Evolutionary conservation across 2,329 filamentous ascomycete species (phyloP).

Genomic region (Xylaria sp.): DNA sequence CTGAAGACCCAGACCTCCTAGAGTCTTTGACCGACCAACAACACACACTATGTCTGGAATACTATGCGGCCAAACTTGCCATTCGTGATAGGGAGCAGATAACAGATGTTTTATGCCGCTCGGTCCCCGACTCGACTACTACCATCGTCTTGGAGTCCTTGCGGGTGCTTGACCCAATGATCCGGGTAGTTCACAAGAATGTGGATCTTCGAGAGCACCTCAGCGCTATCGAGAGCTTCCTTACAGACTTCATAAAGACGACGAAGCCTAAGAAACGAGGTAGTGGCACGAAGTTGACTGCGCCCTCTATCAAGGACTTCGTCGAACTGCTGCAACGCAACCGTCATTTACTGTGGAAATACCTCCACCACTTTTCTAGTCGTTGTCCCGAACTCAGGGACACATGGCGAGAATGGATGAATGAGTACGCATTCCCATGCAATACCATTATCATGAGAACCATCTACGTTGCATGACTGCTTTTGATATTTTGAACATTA

Average conservation of each 20-base stretch:
- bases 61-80: slow-evolving; percentile 64
- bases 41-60: slow-evolving; percentile 61
- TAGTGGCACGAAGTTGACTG: slow-evolving; percentile 29
- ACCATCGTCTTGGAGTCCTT: slow-evolving; percentile 59
- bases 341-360: slow-evolving; percentile 58
- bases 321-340: slow-evolving; percentile 62
- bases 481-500: not conserved
- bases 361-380: slow-evolving; percentile 63
- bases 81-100: slow-evolving; percentile 70
- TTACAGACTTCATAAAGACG: slow-evolving; percentile 64
- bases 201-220: slow-evolving; percentile 67
- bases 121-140: slow-evolving; percentile 68
- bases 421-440: slow-evolving; percentile 33
- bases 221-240: slow-evolving; percentile 60
- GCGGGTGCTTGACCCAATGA: slow-evolving; percentile 67
- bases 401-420: slow-evolving; percentile 57
- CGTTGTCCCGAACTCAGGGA: slow-evolving; percentile 61
- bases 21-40: slow-evolving; percentile 51
- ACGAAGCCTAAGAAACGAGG: slow-evolving; percentile 44
- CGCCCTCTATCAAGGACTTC: slow-evolving; percentile 66
- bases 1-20: slow-evolving; percentile 41
- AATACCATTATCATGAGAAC: not conserved
- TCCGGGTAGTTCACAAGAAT: slow-evolving; percentile 63
- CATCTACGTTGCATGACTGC: not conserved
- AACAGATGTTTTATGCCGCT: slow-evolving; percentile 59